Base-by-base conservation (phyloP, 345 rosid genomes). In the Geranium rotundifolium region DNA sequence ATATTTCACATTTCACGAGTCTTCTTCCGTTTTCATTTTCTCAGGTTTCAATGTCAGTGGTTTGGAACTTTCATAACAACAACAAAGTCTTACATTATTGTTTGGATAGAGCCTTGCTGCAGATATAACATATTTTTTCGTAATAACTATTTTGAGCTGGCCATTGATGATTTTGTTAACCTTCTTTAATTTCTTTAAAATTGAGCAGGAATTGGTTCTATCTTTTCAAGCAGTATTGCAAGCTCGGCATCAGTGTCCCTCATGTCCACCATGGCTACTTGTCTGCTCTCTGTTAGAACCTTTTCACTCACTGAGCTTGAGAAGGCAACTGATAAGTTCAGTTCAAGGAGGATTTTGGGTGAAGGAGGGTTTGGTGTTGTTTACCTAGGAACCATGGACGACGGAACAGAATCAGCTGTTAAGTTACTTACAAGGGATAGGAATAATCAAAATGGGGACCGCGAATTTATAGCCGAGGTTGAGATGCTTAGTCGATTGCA, bases 331-430 rank as follows among this genome's bases (percentile, higher is more conserved):
- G 89, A 86, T 19, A 88, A 78, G 71, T 95, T 95, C 79, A 88
- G 91, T 81, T 83, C 95, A 17, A 80, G 67, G 69, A 84, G 83
- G 76, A 77, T 95, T 70, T 84, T 95, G 69, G 99, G 99, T 20
- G 96, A 90, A 79, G 99, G 99, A 37, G 99, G 99, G 67, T 95
- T 95, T 81, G 99, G 99, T 58, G 86, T 97, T 66, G 99, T 95
- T 65, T 95, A 85, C 69, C 75, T 19, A 61, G 99, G 97, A 59
- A 71, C 60, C 61, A 73, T 84, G 85, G 97, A 85, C 57, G 87
- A 90, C 79, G 89, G 85, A 79, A 78, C 75, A 46, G 97, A 88
- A 81, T 75, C 80, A 78, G 99, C 99, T 60, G 97, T 95, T 59
- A 95, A 95, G 75, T 61, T 95, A 75, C 95, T 95, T 63, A 95